Base-by-base conservation (phyloP, 2,329 filamentous ascomycete species). In the Rhinocladiella mackenziei region DNA sequence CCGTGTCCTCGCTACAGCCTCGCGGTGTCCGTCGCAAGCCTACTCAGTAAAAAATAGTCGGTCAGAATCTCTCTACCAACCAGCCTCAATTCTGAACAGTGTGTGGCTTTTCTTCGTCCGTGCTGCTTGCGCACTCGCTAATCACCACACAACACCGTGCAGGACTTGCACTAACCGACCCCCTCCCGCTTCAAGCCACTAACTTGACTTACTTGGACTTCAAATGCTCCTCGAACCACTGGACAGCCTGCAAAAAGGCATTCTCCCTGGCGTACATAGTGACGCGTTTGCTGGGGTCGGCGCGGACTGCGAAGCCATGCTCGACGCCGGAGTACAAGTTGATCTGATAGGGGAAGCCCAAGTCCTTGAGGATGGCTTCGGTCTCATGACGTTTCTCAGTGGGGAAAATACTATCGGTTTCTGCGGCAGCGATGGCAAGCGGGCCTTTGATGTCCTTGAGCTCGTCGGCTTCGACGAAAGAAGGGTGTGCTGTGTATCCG, bases 291-390 rank as follows among this genome's bases (percentile, higher is more conserved):
- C 58, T 73, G 22, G 75, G 47, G 60, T 92, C 84, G 19, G 72
- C 74, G 43, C 86, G 77, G 2, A 89, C 81, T 6, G 81, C 73
- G 58, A 92, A 94, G 0, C 87, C 87, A 63, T 94, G 87, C 43
- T 67, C 65, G 20, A 86, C 80, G 42, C 79, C 78, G 2, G 78
- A 80, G 71, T 78, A 92, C 6, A 94, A 70, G 63, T 76, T 86
- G 62, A 92, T 83, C 68, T 94, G 86, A 67, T 85, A 92, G 15
- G 78, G 77, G 37, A 72, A 65, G 20, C 72, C 73, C 3, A 68
- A 69, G 61, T 79, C 70, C 45, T 68, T 66, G 32, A 86, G 73
- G 46, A 81, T 80, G n/a, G 66, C 72, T 63, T 86, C 82, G 7
- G 76, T 79, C 60, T 77, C 68, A 69, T 83, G 75, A 44, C 83